These are phyloP conservation scores for Brassica juncea DNA, from an alignment of 345 rosid genomes.

Conservation along the genomic window DNA sequence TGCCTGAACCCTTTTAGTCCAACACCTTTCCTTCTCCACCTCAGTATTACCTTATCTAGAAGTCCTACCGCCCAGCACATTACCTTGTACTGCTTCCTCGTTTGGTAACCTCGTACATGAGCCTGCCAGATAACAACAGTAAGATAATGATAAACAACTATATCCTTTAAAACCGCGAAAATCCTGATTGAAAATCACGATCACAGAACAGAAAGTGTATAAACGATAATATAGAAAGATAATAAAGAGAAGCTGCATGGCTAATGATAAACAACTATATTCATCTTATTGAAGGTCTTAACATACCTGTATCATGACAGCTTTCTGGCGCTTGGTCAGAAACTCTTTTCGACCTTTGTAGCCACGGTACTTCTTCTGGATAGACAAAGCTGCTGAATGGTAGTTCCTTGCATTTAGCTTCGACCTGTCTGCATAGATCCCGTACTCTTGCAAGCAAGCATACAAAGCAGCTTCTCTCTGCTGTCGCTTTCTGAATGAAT, in stretches of 20 bases:
- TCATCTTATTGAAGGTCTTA: background rate
- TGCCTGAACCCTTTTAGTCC: conserved; percentile 75
- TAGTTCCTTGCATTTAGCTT: conserved; percentile 54
- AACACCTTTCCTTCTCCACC: conserved; percentile 90
- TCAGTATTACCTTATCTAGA: conserved; percentile 76
- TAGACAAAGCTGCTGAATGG: conserved; percentile 79
- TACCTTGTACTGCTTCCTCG: conserved; percentile 75
- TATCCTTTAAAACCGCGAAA: background rate
- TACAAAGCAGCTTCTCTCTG: conserved; percentile 40
- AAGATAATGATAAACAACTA: too few species aligned
- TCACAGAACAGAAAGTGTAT: too few species aligned
- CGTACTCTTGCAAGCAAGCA: conserved; percentile 55
- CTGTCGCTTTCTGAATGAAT: conserved; percentile 78
- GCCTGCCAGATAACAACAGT: conserved; percentile 54
- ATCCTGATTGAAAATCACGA: too few species aligned
- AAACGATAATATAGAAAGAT: conserved; percentile 9
- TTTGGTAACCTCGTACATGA: conserved; percentile 89
- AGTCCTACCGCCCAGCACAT: conserved; percentile 94
- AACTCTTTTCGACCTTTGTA: conserved; percentile 83
- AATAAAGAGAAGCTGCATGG: background rate
- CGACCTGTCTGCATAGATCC: conserved; percentile 57
- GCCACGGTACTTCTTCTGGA: conserved; percentile 95
- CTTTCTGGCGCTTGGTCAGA: conserved; percentile 71
- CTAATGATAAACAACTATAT: conserved; percentile 1
- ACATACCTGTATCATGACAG: conserved; percentile 83